Evolutionary conservation across 768 basidiomycete genomes (phyloP), one percentile per base, ranked within the genome.

Genomic region (Boletus barrowsii): DNA sequence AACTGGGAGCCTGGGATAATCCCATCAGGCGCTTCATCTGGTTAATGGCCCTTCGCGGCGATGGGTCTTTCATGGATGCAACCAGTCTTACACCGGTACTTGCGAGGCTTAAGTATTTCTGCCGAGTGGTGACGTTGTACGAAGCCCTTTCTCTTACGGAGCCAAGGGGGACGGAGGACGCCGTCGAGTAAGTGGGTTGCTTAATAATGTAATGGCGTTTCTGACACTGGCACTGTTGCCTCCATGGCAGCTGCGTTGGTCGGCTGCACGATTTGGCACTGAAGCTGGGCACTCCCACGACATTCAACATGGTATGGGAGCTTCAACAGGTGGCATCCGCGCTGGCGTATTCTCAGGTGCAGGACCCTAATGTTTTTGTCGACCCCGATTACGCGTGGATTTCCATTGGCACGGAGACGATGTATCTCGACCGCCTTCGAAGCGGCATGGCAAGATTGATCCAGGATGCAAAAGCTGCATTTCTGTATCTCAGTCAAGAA

Each of bases 301-400:
- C 57, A 0, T 58, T 47, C 42, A 59, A 59, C 33, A 51, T 52
- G 50, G 7, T 58, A 0, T 59, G 46, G 36, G 58, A 59, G 37
- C 42, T 56, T 10, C 55, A 56, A 8, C 54, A 58, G 5, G 32
- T 41, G 1, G 54, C 57, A 0, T 56, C 54, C 2, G 15, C 46
- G 1, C 43, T 56, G 1, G 57, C 50, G 2, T 46, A 30, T 26
- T 22, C 37, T 4, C 47, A 56, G 18, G 42, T 51, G 5, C 24
- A 45, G 32, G 57, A 56, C 0, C 55, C 58, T 1, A 44, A 45
- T 0, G 54, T 59, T 2, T 56, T 44, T 2, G 37, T 59, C 0
- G 37, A 48, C 30, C 58, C 47, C 0, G 37, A 18, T 3, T 11
- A 43, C 17, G 0, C 14, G 0, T 59, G 50, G 50, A 44, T 59